Percentiles rank a stretch among this genome's conserved stretches.
Evolutionary conservation across 345 rosid species (phyloP).

Genomic region (Eutrema japonicum): DNA sequence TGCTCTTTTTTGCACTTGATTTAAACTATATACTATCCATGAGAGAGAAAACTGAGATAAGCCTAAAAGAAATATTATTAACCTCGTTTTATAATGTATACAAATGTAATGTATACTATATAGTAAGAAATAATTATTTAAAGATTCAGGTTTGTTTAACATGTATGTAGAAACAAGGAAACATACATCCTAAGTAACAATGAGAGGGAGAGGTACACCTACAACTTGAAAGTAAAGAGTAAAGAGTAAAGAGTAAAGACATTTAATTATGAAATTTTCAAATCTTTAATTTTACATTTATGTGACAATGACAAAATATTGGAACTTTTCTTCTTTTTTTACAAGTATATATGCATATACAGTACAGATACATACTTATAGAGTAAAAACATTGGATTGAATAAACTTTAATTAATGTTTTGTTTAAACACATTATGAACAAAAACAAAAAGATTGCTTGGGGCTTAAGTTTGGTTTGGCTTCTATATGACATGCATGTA

Average conservation of each 20-base stretch:
- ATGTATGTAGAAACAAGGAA: slow-evolving; percentile 32
- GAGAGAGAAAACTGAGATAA: slow-evolving; percentile 32
- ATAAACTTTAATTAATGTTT: not conserved
- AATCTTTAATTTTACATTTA: slow-evolving; percentile 15
- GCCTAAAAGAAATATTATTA: slow-evolving; percentile 16
- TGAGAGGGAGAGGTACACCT: slow-evolving; percentile 37
- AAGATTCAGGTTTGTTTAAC: slow-evolving; percentile 26
- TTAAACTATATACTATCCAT: slow-evolving; percentile 39
- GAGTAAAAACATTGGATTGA: slow-evolving; percentile 10
- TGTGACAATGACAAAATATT: not conserved
- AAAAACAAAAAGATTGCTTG: slow-evolving; percentile 54
- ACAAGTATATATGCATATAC: slow-evolving; percentile 25
- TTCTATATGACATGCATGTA: slow-evolving; percentile 34
- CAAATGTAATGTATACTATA: not conserved
- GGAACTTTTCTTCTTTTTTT: not conserved
- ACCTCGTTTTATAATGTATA: slow-evolving; percentile 25
- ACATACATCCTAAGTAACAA: slow-evolving; percentile 40
- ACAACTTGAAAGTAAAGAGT: slow-evolving; percentile 40
- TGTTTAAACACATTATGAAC: not conserved
- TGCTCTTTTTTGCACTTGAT: slow-evolving; percentile 41
- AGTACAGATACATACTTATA: not conserved
- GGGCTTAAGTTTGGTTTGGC: slow-evolving; percentile 58
- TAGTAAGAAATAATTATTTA: slow-evolving; percentile 13
- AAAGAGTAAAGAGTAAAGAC: slow-evolving; percentile 12
- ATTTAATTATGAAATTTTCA: slow-evolving; percentile 1